Evolutionary conservation across 176 grass and related monocot species (phyloP).

Genomic region (Triticum monococcum): DNA sequence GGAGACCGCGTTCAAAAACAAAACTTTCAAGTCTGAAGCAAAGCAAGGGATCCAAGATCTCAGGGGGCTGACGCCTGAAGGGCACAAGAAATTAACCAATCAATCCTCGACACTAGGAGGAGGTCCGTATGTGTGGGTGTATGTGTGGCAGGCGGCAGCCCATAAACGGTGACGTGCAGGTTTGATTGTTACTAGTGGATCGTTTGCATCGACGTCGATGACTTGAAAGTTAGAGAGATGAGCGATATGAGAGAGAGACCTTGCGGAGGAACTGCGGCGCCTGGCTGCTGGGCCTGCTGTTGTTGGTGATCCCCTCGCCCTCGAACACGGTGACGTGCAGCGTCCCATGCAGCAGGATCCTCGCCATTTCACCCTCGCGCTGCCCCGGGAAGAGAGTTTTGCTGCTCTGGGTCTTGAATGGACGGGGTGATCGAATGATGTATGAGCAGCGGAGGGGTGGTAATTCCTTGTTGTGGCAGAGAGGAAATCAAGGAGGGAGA

Average conservation of each 20-base stretch:
- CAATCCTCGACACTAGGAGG: too few species aligned
- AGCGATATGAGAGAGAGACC: background rate
- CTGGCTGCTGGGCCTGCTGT: conserved; percentile 22
- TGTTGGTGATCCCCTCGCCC: conserved; percentile 30
- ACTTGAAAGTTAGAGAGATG: too few species aligned
- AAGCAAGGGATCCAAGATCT: too few species aligned
- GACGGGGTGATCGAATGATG: background rate
- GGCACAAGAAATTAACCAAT: too few species aligned
- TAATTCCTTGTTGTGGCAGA: background rate
- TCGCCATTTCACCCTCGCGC: conserved; percentile 25
- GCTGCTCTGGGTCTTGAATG: background rate
- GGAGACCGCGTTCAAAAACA: too few species aligned
- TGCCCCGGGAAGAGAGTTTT: background rate
- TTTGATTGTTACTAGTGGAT: too few species aligned
- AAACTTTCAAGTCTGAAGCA: too few species aligned
- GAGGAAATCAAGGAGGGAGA: background rate
- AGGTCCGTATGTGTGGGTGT: too few species aligned
- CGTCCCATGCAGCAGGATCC: conserved; percentile 53
- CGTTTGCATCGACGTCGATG: too few species aligned
- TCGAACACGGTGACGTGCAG: conserved; percentile 47
- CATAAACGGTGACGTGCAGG: too few species aligned
- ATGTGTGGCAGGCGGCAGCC: too few species aligned
- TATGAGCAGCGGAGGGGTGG: background rate
- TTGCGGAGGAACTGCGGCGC: conserved; percentile 49
- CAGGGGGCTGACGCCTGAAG: too few species aligned